Evolutionary conservation across 352 stramenopile species (phyloP).

Genomic region (Globisporangium cystogenes): DNA sequence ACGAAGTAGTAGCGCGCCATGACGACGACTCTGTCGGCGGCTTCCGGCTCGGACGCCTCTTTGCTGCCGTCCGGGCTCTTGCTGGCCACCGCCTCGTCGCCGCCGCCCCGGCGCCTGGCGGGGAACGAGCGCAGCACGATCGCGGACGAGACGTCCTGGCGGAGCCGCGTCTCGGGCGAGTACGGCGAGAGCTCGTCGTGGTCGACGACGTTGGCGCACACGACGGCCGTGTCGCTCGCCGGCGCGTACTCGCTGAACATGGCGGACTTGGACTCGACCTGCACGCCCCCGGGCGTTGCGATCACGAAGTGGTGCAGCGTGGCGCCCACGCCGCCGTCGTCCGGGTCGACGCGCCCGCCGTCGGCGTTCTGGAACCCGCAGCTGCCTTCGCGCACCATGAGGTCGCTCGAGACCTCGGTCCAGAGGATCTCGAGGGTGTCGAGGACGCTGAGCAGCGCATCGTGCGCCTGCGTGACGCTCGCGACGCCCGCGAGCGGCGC

Average conservation of each 20-base stretch:
- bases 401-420: conserved; percentile 18
- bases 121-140: not conserved
- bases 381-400: conserved; percentile 30
- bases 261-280: conserved; percentile 34
- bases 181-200: conserved; percentile 3
- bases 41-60: not conserved
- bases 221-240: not conserved
- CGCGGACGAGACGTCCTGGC: conserved; percentile 3
- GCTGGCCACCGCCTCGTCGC: too few relatives aligned
- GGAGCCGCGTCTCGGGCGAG: not conserved
- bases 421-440: conserved; percentile 12
- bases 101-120: not conserved
- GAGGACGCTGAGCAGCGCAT: conserved; percentile 1
- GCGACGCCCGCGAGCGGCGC: conserved; percentile 1
- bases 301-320: not conserved
- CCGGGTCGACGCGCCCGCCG: not conserved
- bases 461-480: conserved; percentile 3
- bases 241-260: conserved; percentile 15
- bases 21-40: not conserved
- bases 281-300: not conserved
- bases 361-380: not conserved
- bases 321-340: not conserved
- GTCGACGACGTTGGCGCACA: not conserved
- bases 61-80: not conserved
- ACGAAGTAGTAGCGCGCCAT: not conserved